Conservation (phyloP, 1,139 yeast species). For the Taphrina communis region DNA sequence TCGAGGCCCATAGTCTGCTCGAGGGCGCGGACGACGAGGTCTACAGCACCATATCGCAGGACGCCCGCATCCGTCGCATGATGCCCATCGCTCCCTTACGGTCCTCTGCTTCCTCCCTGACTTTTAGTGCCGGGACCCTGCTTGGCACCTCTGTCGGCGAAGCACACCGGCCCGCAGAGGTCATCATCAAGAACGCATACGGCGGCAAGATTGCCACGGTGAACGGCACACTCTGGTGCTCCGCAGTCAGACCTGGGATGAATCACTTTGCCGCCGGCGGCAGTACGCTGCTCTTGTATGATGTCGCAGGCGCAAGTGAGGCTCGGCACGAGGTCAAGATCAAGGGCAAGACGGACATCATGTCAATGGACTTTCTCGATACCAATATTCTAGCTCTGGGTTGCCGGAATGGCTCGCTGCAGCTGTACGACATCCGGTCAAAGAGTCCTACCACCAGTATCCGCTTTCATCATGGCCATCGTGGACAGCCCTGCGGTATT, state of each 20-base stretch:
- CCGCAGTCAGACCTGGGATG: conserved; percentile 4
- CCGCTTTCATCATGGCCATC: conserved; percentile 17
- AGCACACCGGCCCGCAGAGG: conserved; percentile 22
- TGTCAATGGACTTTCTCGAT: conserved; percentile 38
- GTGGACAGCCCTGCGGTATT: not conserved
- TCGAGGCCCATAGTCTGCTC: conserved; percentile 7
- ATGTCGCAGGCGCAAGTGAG: not conserved
- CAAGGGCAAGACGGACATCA: conserved; percentile 39
- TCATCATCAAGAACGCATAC: conserved; percentile 9
- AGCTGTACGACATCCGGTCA: conserved; percentile 31
- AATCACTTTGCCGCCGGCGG: conserved; percentile 20
- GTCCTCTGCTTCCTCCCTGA: conserved; percentile 15
- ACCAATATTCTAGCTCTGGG: conserved; percentile 30
- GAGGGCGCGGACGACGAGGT: conserved; percentile 1
- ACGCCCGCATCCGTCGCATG: not conserved
- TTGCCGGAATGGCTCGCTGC: conserved; percentile 36
- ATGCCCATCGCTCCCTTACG: conserved; percentile 19
- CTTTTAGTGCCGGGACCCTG: conserved; percentile 5
- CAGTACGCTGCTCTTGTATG: conserved; percentile 13
- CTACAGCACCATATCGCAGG: conserved; percentile 3
- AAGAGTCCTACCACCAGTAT: not conserved
- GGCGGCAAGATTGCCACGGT: conserved; percentile 17
- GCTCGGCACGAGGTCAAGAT: conserved; percentile 7
- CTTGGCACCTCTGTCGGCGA: conserved; percentile 25
- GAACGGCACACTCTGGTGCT: conserved; percentile 26